Evolutionary conservation across 2,329 filamentous ascomycete genomes (phyloP).

Genomic region (Monosporascus sp.): DNA sequence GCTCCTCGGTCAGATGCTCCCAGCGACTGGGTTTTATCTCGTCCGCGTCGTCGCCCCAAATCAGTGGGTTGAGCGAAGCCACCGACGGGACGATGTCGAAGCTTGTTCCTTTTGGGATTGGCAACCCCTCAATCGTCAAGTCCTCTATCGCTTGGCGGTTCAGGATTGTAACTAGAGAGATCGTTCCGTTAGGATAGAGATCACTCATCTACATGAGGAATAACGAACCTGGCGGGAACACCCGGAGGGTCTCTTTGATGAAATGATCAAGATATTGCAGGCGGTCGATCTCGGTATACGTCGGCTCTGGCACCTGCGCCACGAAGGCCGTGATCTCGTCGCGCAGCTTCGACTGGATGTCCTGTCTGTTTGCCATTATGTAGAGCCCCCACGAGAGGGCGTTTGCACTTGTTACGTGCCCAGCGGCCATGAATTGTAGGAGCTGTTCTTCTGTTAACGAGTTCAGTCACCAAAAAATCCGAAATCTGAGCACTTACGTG

Average conservation of each 20-base stretch:
- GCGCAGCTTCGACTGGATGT: conserved; percentile 26
- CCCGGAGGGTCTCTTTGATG: conserved; percentile 30
- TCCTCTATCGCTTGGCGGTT: conserved; percentile 25
- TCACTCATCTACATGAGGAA: conserved; percentile 2
- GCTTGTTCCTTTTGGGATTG: conserved; percentile 29
- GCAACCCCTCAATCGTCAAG: conserved; percentile 23
- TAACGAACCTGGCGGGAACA: conserved; percentile 20
- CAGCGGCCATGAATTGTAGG: conserved; percentile 30
- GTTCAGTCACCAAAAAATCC: neutral
- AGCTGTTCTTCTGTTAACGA: conserved; percentile 10
- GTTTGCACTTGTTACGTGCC: conserved; percentile 31
- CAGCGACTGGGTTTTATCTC: conserved; percentile 33
- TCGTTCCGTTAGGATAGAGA: neutral
- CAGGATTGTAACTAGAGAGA: conserved; percentile 12
- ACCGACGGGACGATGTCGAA: conserved; percentile 29
- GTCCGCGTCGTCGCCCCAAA: conserved; percentile 33
- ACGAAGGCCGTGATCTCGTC: conserved; percentile 22
- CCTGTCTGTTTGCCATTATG: conserved; percentile 22
- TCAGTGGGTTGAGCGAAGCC: conserved; percentile 25
- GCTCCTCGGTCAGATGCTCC: conserved; percentile 17
- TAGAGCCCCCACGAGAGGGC: conserved; percentile 28
- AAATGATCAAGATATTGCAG: conserved; percentile 31
- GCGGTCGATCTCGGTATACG: conserved; percentile 15
- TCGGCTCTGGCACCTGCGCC: conserved; percentile 21
- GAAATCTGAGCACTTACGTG: conserved; percentile 5